Base-by-base conservation (phyloP, 1,284 basidiomycete species). In the Rhodotorula sp. region DNA sequence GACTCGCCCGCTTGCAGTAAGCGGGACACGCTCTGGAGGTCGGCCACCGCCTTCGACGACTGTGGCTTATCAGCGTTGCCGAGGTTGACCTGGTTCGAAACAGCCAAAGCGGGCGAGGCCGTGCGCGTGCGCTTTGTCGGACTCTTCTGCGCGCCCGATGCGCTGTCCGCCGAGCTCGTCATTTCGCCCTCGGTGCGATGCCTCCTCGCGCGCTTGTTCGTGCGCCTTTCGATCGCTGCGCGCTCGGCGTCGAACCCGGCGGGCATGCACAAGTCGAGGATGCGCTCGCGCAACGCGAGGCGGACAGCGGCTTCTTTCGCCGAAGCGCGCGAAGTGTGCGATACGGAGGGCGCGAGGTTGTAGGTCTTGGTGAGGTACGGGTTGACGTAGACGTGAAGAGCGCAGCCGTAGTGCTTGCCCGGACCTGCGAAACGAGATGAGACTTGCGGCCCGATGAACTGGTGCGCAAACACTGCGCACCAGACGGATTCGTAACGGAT, bases 221-320 rank as follows among this genome's bases (percentile, higher is more conserved):
- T 21, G 41, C 41, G 7, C n/a, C 8, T 42, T 14, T n/a, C 14
- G 16, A 2, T 34, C 23, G 41, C 41, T 4, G 27, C 48, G 9
- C 9, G 19, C 0, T 21, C 49, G 10, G 59, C 13, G 23, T 66
- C 49, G 48, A 57, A 57, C 27, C 25, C 59, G 23, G 52, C 54
- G 8, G 67, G 66, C 19, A 13, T 27, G 23, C 68, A 34, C 21
- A 63, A 41, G 8, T 68, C 63, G 48, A 68, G 62, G 7, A 72
- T 63, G 13, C 63, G 53, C 21, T 58, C 49, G 5, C 41, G n/a
- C 8, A 68, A 46, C 7, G 70, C 70, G 46, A 58, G 55, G 21
- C 59, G 62, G 48, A 72, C 59, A 45, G 63, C 70, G 8, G 70
- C 70, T 2, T 68, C 70, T 21, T 66, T 72, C 2, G 70, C 70